Percentiles rank a stretch among this genome's conserved stretches.
Evolutionary conservation across 768 basidiomycete species (phyloP).

Genomic region (Amanita pallidorosea): DNA sequence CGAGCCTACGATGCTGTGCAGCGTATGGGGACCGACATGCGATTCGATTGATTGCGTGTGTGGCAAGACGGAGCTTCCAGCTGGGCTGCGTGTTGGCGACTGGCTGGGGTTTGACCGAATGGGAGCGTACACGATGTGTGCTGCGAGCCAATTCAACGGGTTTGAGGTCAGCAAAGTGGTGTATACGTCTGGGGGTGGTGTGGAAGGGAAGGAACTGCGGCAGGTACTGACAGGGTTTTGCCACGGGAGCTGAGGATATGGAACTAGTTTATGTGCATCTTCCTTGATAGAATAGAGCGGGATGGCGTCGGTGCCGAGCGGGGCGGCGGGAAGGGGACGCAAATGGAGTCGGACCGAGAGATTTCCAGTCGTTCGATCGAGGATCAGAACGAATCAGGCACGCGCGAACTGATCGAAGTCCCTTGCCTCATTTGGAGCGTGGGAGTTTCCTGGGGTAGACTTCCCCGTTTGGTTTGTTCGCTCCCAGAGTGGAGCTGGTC

Average conservation of each 20-base stretch:
- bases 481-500: constrained; percentile 4
- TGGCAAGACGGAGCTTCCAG: constrained; percentile 49
- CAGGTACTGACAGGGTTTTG: constrained; percentile 37
- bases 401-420: constrained; percentile 6
- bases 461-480: neutral
- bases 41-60: constrained; percentile 94
- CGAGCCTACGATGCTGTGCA: constrained; percentile 39
- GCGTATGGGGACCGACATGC: constrained; percentile 98
- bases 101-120: constrained; percentile 98
- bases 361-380: constrained; percentile 4
- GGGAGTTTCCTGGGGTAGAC: constrained; percentile 5
- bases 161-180: constrained; percentile 73
- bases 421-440: neutral
- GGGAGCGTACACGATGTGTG: constrained; percentile 99
- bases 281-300: neutral
- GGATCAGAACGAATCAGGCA: constrained; percentile 6
- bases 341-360: neutral
- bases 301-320: constrained; percentile 1
- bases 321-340: neutral
- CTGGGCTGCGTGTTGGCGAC: constrained; percentile 76
- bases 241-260: neutral
- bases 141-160: constrained; percentile 93
- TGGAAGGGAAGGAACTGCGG: constrained; percentile 40
- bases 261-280: neutral
- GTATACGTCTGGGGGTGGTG: constrained; percentile 57